Evolutionary conservation across 345 rosid species (phyloP), one percentile per base, ranked within the genome.

Genomic region (Clarkia xantiana): DNA sequence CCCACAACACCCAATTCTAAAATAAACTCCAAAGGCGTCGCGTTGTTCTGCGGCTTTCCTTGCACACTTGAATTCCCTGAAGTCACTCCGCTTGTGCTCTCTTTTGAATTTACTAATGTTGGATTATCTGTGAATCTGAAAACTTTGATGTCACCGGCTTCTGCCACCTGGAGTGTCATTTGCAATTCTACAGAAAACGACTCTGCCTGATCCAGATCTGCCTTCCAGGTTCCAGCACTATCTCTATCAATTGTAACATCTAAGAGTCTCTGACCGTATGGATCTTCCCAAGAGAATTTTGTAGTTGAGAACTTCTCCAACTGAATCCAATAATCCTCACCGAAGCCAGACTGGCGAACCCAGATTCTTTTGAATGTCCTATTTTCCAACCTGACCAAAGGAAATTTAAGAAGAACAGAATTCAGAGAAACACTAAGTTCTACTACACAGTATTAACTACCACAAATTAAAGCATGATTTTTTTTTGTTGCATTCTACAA

Each of bases 211-310:
- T 75, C 94, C 74, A 86, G 56, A 68, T 91, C 89, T 42, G 81
- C 45, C 54, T 65, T 78, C 69, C 73, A 75, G 56, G 76, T 57
- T 42, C 60, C 66, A 56, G 50, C 60, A 65, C 54, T 54, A 54
- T 48, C 68, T 64, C 46, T 64, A 59, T 77, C 73, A 56, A 84
- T 68, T 71, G 62, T 81, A 40, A 78, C 73, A 66, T 91, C 96
- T 52, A 86, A 58, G 57, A 72, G 59, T 58, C 76, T 91, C 57
- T 81, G 89, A 40, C 98, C 96, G 57, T 86, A 86, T 12, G 98
- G 96, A 69, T 86, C 83, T 73, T 91, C 96, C 98, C 96, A 91
- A 62, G 80, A 68, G 71, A 84, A 86, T 62, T 63, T 75, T 56
- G 74, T 48, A 51, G 98, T 70, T 45, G 96, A 79, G 50, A 74